Evolutionary conservation across 1,284 basidiomycete species (phyloP).

Genomic region (Cryptococcus amylolentus): DNA sequence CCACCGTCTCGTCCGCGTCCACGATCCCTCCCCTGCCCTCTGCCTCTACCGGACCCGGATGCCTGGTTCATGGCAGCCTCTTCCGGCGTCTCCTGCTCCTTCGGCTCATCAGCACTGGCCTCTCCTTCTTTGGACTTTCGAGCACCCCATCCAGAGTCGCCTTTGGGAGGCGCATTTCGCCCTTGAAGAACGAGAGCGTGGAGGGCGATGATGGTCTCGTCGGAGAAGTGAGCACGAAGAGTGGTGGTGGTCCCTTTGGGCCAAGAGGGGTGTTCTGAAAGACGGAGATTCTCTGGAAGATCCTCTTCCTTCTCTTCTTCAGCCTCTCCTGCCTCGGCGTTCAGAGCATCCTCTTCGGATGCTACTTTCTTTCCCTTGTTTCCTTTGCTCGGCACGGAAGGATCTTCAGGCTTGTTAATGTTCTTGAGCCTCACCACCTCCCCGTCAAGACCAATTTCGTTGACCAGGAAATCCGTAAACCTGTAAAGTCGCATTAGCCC

Average conservation of each 20-base stretch:
- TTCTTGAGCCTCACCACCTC: conserved; percentile 74
- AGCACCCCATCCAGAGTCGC: conserved; percentile 51
- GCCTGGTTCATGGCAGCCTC: conserved; percentile 20
- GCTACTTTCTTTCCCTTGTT: not conserved
- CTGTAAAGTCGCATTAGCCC: conserved; percentile 50
- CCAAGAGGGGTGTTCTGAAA: conserved; percentile 57
- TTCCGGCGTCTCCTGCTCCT: conserved; percentile 23
- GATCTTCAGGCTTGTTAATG: conserved; percentile 64
- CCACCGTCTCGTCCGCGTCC: conserved; percentile 42
- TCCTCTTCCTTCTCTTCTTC: conserved; percentile 12
- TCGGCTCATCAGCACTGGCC: conserved; percentile 29
- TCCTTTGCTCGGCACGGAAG: conserved; percentile 13
- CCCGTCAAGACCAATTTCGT: conserved; percentile 75
- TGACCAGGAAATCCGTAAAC: conserved; percentile 92
- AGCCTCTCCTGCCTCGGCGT: not conserved
- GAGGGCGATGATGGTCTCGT: conserved; percentile 60
- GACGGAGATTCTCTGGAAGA: conserved; percentile 24
- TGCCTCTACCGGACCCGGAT: conserved; percentile 29
- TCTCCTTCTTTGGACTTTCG: conserved; percentile 31
- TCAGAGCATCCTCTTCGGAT: conserved; percentile 1
- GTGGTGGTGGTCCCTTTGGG: conserved; percentile 58
- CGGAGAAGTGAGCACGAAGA: conserved; percentile 63
- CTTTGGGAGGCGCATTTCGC: conserved; percentile 61
- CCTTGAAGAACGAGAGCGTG: conserved; percentile 74
- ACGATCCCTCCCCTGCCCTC: conserved; percentile 35